Percentiles rank a stretch among this genome's conserved stretches.
These are phyloP conservation scores for Musa balbisiana DNA, from an alignment of 202 grass and related monocot species.

Conservation along the genomic window DNA sequence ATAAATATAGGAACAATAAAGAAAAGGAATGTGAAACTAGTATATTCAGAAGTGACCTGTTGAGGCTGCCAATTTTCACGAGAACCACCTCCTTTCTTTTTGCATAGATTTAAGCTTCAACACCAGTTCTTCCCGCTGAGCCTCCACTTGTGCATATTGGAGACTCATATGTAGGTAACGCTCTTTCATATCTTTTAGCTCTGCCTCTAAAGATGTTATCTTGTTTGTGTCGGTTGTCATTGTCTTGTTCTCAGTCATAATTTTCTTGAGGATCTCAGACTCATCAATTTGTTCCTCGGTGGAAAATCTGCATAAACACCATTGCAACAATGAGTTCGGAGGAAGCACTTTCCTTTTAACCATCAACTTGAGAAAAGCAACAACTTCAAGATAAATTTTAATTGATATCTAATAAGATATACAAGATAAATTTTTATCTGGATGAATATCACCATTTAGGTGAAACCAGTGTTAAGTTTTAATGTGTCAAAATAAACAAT, in stretches of 20 bases:
- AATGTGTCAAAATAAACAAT: too few relatives aligned
- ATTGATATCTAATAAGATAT: too few relatives aligned
- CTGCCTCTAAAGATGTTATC: slow-evolving; percentile 61
- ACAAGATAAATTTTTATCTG: too few relatives aligned
- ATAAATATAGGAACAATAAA: not conserved
- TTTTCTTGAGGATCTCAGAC: not conserved
- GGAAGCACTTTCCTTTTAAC: not conserved
- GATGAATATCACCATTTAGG: not conserved
- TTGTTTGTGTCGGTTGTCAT: slow-evolving; percentile 14
- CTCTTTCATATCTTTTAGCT: slow-evolving; percentile 79
- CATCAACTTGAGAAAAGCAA: not conserved
- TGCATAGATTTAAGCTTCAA: slow-evolving; percentile 63
- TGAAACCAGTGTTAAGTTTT: not conserved
- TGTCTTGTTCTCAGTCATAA: slow-evolving; percentile 23
- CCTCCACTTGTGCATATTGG: slow-evolving; percentile 82
- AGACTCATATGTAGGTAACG: slow-evolving; percentile 59
- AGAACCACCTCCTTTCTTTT: slow-evolving; percentile 78
- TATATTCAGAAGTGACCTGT: not conserved
- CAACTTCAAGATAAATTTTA: not conserved
- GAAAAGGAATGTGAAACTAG: not conserved
- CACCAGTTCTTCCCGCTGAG: slow-evolving; percentile 64
- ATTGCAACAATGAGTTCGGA: not conserved
- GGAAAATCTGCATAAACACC: not conserved
- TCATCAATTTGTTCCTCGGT: not conserved
- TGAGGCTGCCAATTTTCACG: slow-evolving; percentile 11